Evolutionary conservation across 768 basidiomycete species (phyloP), one percentile per base, ranked within the genome.

Genomic region (Neoboletus brunneissimus): DNA sequence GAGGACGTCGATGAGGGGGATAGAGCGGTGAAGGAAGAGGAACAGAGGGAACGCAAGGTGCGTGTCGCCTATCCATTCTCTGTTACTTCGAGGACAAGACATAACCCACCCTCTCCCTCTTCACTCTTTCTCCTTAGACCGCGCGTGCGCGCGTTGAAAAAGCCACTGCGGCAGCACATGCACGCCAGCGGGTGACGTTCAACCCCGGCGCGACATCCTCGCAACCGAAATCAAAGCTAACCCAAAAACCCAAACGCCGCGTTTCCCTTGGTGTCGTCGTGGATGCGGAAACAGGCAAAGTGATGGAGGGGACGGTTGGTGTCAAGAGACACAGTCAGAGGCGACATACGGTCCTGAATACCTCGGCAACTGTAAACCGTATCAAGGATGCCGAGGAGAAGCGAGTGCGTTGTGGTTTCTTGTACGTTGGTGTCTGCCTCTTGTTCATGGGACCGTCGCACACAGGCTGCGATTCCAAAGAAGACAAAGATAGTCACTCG

Each of bases 331-430:
- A 86, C 38, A 91, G 89, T 64, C 75, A 81, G 63, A 79, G 90
- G 35, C 79, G 77, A 53, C 82, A 87, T 57, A 91, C 91, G 0
- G 67, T 90, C n/a, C 73, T 84, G 63, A 90, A 84, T 60, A 88
- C 87, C 0, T 81, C 84, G 6, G 85, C 82, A 5, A 86, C 87
- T 3, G 84, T 81, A 32, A 81, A 74, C 51, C 75, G 88, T n/a
- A 75, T 85, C 51, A 88, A 84, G 58, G 79, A 82, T 48, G 84
- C 83, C 13, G 79, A 85, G 60, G 79, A 81, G 60, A 84, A 81
- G 64, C 86, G 81, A 73, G 88, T 82, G 45, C 35, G 76, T 68
- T 27, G 10, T 18, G 0, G 22, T 29, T 13, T 32, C 7, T 48
- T 35, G 16, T 22, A 18, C 7, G 10, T 18, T 25, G 8, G 13